Base-by-base conservation (phyloP, 306 rosid species). In the Ceratonia siliqua region DNA sequence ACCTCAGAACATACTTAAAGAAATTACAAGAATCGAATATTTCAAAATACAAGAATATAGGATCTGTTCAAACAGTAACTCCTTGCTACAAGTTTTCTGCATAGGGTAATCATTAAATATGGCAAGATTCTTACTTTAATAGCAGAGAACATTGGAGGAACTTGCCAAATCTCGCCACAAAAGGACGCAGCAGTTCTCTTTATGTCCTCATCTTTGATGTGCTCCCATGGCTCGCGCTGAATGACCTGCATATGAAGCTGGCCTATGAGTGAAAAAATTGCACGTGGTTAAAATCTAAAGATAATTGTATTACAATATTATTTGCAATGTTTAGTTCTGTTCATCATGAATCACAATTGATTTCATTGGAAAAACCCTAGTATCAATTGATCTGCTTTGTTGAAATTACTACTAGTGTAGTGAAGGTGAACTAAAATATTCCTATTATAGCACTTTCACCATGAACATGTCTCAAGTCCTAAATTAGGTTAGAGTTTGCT, bases 161-260 rank as follows among this genome's bases (percentile, higher is more conserved):
- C 97, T 87, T 94, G 98, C 98, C 97, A 94, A 73, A 88, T 91
- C 89, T 94, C 97, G 72, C 98, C 98, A 64, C 83, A 72, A 81
- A 94, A 94, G 68, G 97, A 81, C 11, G 85, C 72, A 59, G 86
- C 94, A 73, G 73, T 84, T 86, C 77, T 94, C 83, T 84, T 88
- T 62, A 91, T 85, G 86, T 91, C 93, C 80, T 75, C 94, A 28
- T 94, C 96, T 88, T 90, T 94, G 85, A 94, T 88, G 82, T 94
- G 97, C 82, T 94, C 98, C 98, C 98, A 94, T 45, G 96, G 92
- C 45, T 94, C 96, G n/a, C 97, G 98, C 73, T 88, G 98, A 88
- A 90, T 91, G 78, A 94, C 95, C 97, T 94, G 74, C 85, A 84
- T 28, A 80, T 27, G 57, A 81, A 68, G 72, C 68, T 72, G 73